Conservation (phyloP, 306 rosid genomes). For the Prunus armeniaca region DNA sequence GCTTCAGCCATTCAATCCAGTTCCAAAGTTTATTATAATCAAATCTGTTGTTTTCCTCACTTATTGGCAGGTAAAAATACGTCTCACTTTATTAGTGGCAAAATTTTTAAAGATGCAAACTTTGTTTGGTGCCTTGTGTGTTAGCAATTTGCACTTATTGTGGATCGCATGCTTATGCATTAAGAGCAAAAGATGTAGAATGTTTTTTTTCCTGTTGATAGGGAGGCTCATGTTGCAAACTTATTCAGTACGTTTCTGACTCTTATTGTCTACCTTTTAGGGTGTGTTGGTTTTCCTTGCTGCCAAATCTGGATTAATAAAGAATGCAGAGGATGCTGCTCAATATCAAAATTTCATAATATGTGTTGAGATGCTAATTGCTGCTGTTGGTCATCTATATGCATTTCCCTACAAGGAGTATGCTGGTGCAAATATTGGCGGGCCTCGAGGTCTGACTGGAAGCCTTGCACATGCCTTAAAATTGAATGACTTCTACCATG, state of each 20-base stretch:
- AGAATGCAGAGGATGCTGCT: constrained; percentile 90
- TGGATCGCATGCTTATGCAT: constrained; percentile 19
- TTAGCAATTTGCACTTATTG: not conserved
- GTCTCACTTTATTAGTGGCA: not conserved
- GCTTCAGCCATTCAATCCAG: constrained; percentile 97
- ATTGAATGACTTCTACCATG: constrained; percentile 92
- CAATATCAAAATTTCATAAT: constrained; percentile 81
- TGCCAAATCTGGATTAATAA: constrained; percentile 77
- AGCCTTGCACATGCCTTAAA: constrained; percentile 90
- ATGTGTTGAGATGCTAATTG: constrained; percentile 96
- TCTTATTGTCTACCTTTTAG: constrained; percentile 42
- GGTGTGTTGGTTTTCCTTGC: constrained; percentile 97
- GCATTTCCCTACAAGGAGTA: constrained; percentile 99
- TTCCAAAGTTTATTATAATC: constrained; percentile 87
- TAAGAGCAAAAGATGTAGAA: not conserved
- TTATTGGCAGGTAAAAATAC: constrained; percentile 83
- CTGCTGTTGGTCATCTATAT: constrained; percentile 87
- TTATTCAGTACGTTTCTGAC: constrained; percentile 11
- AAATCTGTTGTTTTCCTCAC: constrained; percentile 97
- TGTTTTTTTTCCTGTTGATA: not conserved
- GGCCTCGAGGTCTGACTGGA: constrained; percentile 66
- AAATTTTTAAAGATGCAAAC: constrained; percentile 8
- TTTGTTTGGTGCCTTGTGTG: not conserved
- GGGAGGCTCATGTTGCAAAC: not conserved
- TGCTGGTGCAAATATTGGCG: constrained; percentile 96